phyloP scores from a whole-genome alignment of 495 filamentous ascomycete species.

The Neurospora sublineolata region DNA sequence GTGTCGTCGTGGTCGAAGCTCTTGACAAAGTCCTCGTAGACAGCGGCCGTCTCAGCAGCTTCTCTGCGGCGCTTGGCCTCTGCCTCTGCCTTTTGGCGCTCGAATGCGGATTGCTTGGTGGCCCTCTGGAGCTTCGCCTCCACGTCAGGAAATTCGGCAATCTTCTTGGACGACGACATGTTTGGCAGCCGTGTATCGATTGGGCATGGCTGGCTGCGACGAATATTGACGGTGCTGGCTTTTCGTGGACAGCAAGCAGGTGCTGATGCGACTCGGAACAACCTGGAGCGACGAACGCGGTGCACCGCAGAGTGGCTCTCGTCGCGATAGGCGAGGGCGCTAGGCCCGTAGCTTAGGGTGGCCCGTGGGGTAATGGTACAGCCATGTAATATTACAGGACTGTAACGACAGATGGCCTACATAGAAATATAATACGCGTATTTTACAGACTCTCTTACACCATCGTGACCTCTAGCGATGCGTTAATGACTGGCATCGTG shows the following conservation, averaged over 20 bases:
- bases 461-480: neutral
- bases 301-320: neutral
- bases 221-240: neutral
- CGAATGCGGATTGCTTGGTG: constrained; percentile 80
- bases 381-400: neutral
- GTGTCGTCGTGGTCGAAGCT: constrained; percentile 66
- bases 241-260: neutral
- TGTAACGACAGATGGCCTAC: neutral
- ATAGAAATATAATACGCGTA: neutral
- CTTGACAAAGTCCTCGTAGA: constrained; percentile 83
- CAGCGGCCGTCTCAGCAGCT: constrained; percentile 80
- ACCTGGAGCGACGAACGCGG: neutral
- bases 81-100: constrained; percentile 83
- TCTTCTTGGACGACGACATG: constrained; percentile 33
- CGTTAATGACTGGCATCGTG: neutral
- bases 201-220: constrained; percentile 7
- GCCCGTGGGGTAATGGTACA: neutral
- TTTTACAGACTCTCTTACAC: neutral
- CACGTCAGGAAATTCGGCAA: constrained; percentile 67
- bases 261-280: neutral
- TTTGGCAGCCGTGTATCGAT: constrained; percentile 4
- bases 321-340: neutral
- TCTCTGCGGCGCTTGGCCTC: constrained; percentile 84
- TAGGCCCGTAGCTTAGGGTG: neutral
- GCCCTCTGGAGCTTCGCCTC: constrained; percentile 73